Conservation (phyloP, 164 flowering plant species). For the Platanus orientalis region DNA sequence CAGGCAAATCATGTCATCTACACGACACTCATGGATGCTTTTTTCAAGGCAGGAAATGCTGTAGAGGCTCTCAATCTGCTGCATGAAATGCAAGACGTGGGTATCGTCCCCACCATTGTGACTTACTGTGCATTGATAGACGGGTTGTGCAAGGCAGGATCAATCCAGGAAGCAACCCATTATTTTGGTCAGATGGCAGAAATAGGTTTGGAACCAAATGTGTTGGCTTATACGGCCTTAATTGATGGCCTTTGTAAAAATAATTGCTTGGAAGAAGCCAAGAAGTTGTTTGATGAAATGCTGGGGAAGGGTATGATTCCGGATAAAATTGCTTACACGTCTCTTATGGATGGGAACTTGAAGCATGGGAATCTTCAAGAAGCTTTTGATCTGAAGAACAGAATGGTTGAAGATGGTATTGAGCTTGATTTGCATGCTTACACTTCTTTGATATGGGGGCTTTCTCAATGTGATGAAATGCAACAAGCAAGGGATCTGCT, state of each 20-base stretch:
- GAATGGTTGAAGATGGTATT: conserved; percentile 54
- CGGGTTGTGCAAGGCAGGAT: conserved; percentile 71
- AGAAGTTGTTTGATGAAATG: conserved; percentile 58
- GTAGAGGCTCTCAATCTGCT: conserved; percentile 52
- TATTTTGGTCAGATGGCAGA: conserved; percentile 46
- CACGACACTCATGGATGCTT: conserved; percentile 65
- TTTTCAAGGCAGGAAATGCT: conserved; percentile 59
- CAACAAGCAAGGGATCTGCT: conserved; percentile 49
- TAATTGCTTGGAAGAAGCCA: conserved; percentile 48
- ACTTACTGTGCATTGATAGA: conserved; percentile 68
- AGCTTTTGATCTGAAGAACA: conserved; percentile 46
- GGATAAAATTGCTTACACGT: conserved; percentile 61
- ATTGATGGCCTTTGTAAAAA: conserved; percentile 71
- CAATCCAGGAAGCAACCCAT: conserved; percentile 50
- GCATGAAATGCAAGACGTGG: conserved; percentile 50
- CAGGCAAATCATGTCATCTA: conserved; percentile 47
- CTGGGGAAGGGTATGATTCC: conserved; percentile 43
- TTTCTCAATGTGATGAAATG: conserved; percentile 42
- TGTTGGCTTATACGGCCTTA: conserved; percentile 60
- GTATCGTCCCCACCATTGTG: conserved; percentile 49
- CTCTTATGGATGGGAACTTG: conserved; percentile 66
- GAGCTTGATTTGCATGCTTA: conserved; percentile 70
- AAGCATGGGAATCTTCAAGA: conserved; percentile 60
- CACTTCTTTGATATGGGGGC: conserved; percentile 65
- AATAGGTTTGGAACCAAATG: conserved; percentile 51